phyloP scores from a whole-genome alignment of 805 yeast genomes.

The Ogataea neopini region DNA sequence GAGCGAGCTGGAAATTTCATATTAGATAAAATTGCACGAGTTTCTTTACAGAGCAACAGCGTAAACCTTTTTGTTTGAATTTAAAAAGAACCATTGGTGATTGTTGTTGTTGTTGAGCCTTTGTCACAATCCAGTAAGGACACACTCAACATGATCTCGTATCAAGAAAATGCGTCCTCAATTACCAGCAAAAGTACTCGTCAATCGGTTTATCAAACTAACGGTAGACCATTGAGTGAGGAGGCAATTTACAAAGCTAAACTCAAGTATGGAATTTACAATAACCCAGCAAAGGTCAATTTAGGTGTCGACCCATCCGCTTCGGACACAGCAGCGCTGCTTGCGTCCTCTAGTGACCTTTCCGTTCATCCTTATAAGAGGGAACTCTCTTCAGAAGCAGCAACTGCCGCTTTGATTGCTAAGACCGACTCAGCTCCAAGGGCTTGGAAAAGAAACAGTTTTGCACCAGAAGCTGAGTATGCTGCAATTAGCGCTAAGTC shows the following conservation, averaged over 20 bases:
- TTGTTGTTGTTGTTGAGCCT: background rate
- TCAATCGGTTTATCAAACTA: slow-evolving; percentile 58
- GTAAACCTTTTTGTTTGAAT: background rate
- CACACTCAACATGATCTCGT: slow-evolving; percentile 25
- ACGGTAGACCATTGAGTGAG: slow-evolving; percentile 70
- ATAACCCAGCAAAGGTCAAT: slow-evolving; percentile 49
- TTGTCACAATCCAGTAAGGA: background rate
- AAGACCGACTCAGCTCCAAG: slow-evolving; percentile 46
- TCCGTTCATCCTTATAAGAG: slow-evolving; percentile 67
- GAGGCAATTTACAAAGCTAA: slow-evolving; percentile 78
- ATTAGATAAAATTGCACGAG: slow-evolving; percentile 4
- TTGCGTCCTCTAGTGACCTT: slow-evolving; percentile 68
- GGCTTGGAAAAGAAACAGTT: slow-evolving; percentile 48
- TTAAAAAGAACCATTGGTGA: background rate
- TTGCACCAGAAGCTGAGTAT: slow-evolving; percentile 49
- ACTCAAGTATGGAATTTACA: slow-evolving; percentile 64
- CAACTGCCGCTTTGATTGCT: slow-evolving; percentile 59
- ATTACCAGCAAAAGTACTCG: slow-evolving; percentile 32
- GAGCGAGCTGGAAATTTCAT: slow-evolving; percentile 8
- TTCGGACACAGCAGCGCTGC: slow-evolving; percentile 73
- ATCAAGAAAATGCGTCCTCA: slow-evolving; percentile 33
- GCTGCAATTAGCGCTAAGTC: slow-evolving; percentile 42
- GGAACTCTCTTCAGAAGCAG: slow-evolving; percentile 59
- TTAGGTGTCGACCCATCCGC: slow-evolving; percentile 70
- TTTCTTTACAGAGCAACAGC: background rate